Percentiles rank a stretch among this genome's conserved stretches.
phyloP scores from a whole-genome alignment of 2,329 filamentous ascomycete genomes.

The Alternaria longipes region DNA sequence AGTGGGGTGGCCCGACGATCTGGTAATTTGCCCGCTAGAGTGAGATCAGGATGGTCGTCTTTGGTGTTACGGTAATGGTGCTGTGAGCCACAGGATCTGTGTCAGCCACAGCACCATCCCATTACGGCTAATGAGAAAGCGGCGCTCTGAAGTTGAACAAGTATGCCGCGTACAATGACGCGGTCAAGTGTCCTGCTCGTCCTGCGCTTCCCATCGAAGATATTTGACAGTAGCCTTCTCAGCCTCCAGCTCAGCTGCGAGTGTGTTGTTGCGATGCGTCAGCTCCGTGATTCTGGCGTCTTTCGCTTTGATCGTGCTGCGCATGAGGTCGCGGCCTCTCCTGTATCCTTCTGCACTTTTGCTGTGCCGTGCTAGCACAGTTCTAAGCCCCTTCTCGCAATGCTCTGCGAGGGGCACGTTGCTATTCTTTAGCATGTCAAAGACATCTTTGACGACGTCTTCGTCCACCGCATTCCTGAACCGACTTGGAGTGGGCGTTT shows the following conservation, averaged over 20 bases:
- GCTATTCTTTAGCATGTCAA: conserved; percentile 60
- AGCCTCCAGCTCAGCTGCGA: conserved; percentile 66
- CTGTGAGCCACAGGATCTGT: neutral
- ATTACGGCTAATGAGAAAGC: neutral
- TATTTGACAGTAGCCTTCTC: conserved; percentile 55
- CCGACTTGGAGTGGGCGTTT: conserved; percentile 48
- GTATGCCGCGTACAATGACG: neutral
- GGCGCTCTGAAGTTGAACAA: neutral
- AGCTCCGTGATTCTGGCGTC: conserved; percentile 73
- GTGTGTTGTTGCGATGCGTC: conserved; percentile 68
- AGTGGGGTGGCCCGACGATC: neutral
- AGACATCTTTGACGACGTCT: conserved; percentile 54
- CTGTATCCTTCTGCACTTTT: conserved; percentile 68
- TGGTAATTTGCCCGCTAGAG: neutral
- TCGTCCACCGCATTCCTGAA: conserved; percentile 34
- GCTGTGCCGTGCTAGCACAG: conserved; percentile 58
- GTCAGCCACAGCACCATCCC: neutral
- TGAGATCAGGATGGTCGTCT: neutral
- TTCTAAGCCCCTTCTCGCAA: conserved; percentile 28
- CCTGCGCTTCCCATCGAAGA: conserved; percentile 35
- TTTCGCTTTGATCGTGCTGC: conserved; percentile 69
- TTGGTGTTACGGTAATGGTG: neutral
- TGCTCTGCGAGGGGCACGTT: conserved; percentile 47
- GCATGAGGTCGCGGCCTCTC: conserved; percentile 71
- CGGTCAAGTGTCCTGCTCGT: conserved; percentile 7